Base-by-base conservation (phyloP, 202 grass and related monocot genomes). In the Hordeum pubiflorum region DNA sequence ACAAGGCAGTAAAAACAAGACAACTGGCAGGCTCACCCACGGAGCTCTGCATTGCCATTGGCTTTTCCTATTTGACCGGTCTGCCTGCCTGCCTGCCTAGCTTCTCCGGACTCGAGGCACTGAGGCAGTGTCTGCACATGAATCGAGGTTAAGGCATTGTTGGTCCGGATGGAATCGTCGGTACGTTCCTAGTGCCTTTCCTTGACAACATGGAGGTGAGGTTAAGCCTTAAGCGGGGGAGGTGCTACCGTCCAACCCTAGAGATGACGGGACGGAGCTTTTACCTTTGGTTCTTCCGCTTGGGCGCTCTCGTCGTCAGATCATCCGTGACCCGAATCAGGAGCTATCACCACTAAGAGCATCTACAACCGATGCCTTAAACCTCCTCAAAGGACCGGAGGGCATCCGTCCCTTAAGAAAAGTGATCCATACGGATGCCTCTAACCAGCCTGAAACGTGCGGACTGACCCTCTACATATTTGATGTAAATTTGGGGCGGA, bases 1-100 rank as follows among this genome's bases (percentile, higher is more conserved):
- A 81, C 82, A 81, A 73, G 48, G 17, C 29, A 21, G 78, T 82
- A 89, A 86, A 85, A 86, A 86, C 73, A 89, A 89, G 72, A 8
- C 78, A 63, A 29, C 21, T 48, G 87, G 76, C 78, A 78, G 72
- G 12, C 27, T 39, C 13, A 17, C 20, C 33, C 62, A 68, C 52
- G 63, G 77, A 27, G 34, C 55, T 74, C 48, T 11, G 20, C 55
- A 71, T 68, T 3, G 18, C 12, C 11, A 46, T 62, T 84, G 81
- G 70, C 63, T 88, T 84, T 84, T 81, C 81, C 52, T 71, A 71
- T 76, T 84, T 81, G 86, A 88, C 86, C 15, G 63, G 26, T 71
- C 81, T 54, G 75, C 6, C 6, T 59, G 23, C 22, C 31, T 32
- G 31, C 31, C 4, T 38, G 36, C 22, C 22, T 59, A 59, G 20